Percentiles rank a stretch among this genome's conserved stretches.
These are phyloP conservation scores for Rubia peregrina DNA, from an alignment of 305 asterid species.

Conservation along the genomic window DNA sequence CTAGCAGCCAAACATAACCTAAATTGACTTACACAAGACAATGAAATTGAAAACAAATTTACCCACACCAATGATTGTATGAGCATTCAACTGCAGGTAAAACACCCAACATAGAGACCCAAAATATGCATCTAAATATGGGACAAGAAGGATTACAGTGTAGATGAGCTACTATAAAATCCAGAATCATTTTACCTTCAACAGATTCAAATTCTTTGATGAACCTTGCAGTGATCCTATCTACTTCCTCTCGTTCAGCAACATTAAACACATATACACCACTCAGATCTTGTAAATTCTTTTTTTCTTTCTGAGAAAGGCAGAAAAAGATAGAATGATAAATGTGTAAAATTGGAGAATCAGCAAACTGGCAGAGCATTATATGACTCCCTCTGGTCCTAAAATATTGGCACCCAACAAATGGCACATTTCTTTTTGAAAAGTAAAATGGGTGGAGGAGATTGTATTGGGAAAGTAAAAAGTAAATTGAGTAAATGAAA, in stretches of 20 bases:
- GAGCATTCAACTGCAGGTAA: not conserved
- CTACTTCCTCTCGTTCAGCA: constrained; percentile 80
- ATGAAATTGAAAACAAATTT: not conserved
- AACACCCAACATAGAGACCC: not conserved
- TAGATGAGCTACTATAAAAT: not conserved
- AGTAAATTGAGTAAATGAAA: too few relatives aligned
- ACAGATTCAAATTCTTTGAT: constrained; percentile 76
- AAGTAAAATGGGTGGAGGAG: too few relatives aligned
- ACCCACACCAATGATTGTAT: not conserved
- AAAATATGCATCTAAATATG: constrained; percentile 2
- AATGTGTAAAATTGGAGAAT: not conserved
- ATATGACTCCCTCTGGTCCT: too few relatives aligned
- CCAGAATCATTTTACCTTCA: constrained; percentile 35
- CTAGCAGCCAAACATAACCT: not conserved
- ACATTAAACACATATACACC: constrained; percentile 85
- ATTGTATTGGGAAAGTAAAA: too few relatives aligned
- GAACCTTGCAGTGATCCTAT: constrained; percentile 85
- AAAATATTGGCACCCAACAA: too few relatives aligned
- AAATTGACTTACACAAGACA: not conserved
- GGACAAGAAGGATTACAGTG: not conserved
- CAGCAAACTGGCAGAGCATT: not conserved
- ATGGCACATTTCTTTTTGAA: too few relatives aligned
- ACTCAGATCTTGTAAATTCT: constrained; percentile 74
- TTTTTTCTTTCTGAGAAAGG: constrained; percentile 71
- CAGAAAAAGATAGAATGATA: constrained; percentile 18